Evolutionary conservation across 176 grass and related monocot genomes (phyloP).

Genomic region (bread wheat (Triticum aestivum)): DNA sequence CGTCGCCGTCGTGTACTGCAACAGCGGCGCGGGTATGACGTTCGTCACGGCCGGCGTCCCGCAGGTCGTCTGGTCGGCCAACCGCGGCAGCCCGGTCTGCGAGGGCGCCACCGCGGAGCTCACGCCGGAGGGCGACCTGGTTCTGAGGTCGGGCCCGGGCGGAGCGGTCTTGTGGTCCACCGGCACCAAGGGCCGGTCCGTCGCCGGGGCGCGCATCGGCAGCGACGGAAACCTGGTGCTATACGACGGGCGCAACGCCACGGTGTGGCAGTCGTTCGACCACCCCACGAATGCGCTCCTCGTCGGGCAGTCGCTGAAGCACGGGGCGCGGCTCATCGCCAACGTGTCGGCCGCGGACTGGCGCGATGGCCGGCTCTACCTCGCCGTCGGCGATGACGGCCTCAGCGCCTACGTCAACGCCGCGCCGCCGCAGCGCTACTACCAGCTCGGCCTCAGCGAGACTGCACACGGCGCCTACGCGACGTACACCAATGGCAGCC

Average conservation of each 20-base stretch:
- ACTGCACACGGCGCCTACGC: not conserved
- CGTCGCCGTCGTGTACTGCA: constrained; percentile 41
- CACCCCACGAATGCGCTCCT: constrained; percentile 48
- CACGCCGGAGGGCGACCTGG: constrained; percentile 21
- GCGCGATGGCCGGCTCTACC: constrained; percentile 27
- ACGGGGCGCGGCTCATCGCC: constrained; percentile 27
- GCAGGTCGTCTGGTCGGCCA: constrained; percentile 50
- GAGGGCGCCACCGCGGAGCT: constrained; percentile 22
- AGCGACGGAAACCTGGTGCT: constrained; percentile 46
- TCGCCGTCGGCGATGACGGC: constrained; percentile 15
- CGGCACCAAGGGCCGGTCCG: constrained; percentile 11
- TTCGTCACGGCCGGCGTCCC: constrained; percentile 24
- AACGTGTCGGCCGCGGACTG: constrained; percentile 13
- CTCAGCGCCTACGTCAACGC: constrained; percentile 28
- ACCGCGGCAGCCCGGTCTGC: constrained; percentile 22
- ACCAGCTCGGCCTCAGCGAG: not conserved
- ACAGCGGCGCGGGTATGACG: constrained; percentile 41
- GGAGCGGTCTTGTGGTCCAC: constrained; percentile 14
- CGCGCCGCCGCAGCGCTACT: constrained; percentile 36
- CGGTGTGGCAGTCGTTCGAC: constrained; percentile 58
- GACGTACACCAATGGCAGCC: constrained; percentile 31
- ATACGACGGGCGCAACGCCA: not conserved
- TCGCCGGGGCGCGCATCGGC: constrained; percentile 18
- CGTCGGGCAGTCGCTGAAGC: constrained; percentile 31
- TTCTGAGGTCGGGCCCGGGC: not conserved